Evolutionary conservation across 2,329 filamentous ascomycete species (phyloP).

Genomic region (Trichoderma sp.): DNA sequence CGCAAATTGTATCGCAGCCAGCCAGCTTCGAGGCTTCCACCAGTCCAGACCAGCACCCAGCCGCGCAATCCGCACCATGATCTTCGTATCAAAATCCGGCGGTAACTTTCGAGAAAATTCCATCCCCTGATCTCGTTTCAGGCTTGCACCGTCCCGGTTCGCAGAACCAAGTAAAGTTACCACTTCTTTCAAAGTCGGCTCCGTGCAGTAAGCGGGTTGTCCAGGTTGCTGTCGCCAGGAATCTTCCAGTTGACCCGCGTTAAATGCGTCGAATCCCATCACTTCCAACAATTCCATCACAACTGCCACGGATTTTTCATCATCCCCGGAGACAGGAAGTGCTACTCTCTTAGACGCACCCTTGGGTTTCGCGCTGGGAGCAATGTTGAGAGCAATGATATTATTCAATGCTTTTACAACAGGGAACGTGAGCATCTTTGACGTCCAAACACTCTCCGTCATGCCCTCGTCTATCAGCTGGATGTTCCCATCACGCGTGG

Average conservation of each 20-base stretch:
- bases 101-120: not conserved
- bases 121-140: not conserved
- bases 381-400: not conserved
- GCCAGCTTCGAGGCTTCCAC: not conserved
- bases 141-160: not conserved
- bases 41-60: not conserved
- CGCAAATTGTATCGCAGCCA: not conserved
- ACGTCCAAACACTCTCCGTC: not conserved
- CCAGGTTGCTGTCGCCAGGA: not conserved
- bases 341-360: not conserved
- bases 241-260: not conserved
- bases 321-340: not conserved
- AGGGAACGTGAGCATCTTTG: not conserved
- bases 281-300: not conserved
- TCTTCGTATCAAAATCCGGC: not conserved
- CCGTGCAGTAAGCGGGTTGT: not conserved
- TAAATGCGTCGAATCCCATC: not conserved
- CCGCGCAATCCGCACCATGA: not conserved
- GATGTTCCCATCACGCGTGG: not conserved
- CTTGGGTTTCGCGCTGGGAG: not conserved
- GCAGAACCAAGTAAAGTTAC: not conserved
- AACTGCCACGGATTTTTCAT: not conserved
- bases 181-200: not conserved
- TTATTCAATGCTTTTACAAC: not conserved
- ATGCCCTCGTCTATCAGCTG: not conserved